phyloP scores from a whole-genome alignment of 306 rosid species.

The Vicia faba region DNA sequence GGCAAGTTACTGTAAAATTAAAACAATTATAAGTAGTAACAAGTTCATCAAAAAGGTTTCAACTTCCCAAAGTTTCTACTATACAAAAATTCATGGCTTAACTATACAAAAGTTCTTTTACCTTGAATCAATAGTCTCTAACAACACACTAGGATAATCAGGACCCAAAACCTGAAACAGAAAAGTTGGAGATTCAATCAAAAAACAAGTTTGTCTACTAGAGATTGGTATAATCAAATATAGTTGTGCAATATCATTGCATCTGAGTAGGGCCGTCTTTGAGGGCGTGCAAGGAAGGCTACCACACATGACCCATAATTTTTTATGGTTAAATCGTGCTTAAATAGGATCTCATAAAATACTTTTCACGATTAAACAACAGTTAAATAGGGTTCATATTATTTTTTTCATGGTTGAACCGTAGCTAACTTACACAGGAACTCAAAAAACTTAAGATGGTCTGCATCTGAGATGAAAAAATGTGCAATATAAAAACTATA shows the following conservation, averaged over 20 bases:
- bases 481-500: conserved; percentile 16
- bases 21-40: conserved; percentile 13
- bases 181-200: conserved; percentile 21
- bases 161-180: conserved; percentile 73
- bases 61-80: conserved; percentile 16
- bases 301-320: too few relatives aligned
- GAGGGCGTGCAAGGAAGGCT: too few relatives aligned
- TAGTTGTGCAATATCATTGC: conserved; percentile 8
- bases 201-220: background rate
- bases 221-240: background rate
- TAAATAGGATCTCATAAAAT: too few relatives aligned
- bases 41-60: conserved; percentile 3
- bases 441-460: too few relatives aligned
- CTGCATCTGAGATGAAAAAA: conserved; percentile 20
- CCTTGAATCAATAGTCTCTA: conserved; percentile 67
- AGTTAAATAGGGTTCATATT: too few relatives aligned
- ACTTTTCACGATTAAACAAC: too few relatives aligned
- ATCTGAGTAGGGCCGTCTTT: too few relatives aligned
- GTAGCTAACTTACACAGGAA: too few relatives aligned
- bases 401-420: too few relatives aligned
- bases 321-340: too few relatives aligned
- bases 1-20: conserved; percentile 75
- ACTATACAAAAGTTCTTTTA: conserved; percentile 31
- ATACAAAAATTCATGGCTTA: conserved; percentile 2
- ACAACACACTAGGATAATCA: conserved; percentile 54